Percentiles rank a stretch among this genome's conserved stretches.
Evolutionary conservation across 768 basidiomycete species (phyloP).

Genomic region (Agaricus subrufescens): DNA sequence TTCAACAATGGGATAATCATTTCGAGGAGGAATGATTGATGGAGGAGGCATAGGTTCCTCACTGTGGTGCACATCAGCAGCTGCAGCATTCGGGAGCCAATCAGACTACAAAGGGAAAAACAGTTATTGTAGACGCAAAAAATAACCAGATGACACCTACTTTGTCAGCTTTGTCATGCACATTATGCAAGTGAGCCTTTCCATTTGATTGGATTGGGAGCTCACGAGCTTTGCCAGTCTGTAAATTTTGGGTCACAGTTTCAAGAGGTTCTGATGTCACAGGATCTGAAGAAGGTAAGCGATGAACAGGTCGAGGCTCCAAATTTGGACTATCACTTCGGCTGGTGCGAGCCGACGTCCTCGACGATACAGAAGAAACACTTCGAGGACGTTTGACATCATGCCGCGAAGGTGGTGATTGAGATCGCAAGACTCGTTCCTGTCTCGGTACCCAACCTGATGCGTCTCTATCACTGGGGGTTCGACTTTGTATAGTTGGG

Average conservation of each 20-base stretch:
- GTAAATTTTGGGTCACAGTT: slow-evolving; percentile 22
- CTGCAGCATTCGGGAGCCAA: slow-evolving; percentile 13
- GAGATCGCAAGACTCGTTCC: slow-evolving; percentile 21
- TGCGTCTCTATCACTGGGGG: slow-evolving; percentile 43
- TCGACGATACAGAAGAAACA: slow-evolving; percentile 42
- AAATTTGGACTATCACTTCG: slow-evolving; percentile 50
- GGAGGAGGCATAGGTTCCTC: slow-evolving; percentile 6
- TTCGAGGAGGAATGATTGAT: slow-evolving; percentile 8
- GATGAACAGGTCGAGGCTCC: slow-evolving; percentile 53
- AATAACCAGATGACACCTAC: not conserved
- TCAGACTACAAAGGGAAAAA: slow-evolving; percentile 10
- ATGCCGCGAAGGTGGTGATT: slow-evolving; percentile 41
- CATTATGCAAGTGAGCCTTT: slow-evolving; percentile 18
- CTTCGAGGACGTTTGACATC: slow-evolving; percentile 43
- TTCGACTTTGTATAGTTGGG: slow-evolving; percentile 38
- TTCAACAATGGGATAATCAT: not conserved
- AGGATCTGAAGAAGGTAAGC: slow-evolving; percentile 45
- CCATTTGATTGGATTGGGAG: slow-evolving; percentile 25
- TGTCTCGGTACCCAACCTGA: slow-evolving; percentile 25
- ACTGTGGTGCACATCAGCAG: not conserved
- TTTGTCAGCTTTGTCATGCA: slow-evolving; percentile 6
- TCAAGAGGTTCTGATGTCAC: slow-evolving; percentile 19
- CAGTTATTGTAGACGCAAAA: not conserved
- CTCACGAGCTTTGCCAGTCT: slow-evolving; percentile 29
- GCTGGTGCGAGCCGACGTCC: slow-evolving; percentile 52